Base-by-base conservation (phyloP, 1,139 yeast species). In the Hyphopichia burtonii region DNA sequence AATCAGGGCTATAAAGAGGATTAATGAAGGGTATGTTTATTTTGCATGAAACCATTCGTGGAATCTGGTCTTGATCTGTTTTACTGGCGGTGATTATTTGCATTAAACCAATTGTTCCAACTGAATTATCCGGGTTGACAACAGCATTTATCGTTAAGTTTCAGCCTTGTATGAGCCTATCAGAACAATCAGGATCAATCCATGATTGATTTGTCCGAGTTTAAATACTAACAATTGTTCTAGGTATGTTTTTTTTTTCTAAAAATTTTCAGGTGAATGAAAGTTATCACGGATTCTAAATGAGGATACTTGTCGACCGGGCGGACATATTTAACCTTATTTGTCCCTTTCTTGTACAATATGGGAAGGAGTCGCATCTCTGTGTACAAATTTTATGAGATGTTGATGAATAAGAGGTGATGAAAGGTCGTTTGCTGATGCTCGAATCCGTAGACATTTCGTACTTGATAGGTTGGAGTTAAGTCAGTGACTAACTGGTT, bases 141-240 rank as follows among this genome's bases (percentile, higher is more conserved):
- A 79, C 67, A 61, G 83, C 84, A 77, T 68, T 28, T 63, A 59
- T 82, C 86, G 86, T 82, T 82, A 82, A 82, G 88, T 82, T 82
- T 82, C 87, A 82, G 87, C 87, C 87, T 82, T 82, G 87, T 82
- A 82, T 82, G 88, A 82, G 87, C 83, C 62, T 43, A 37, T 38
- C 35, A 27, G 12, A n/a, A 31, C n/a, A 10, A 7, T 25, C 4
- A 38, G 17, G 14, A 41, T 28, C 31, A 28, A 23, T n/a, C 3
- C 22, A 19, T 27, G 17, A 17, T 19, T 18, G 31, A 25, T n/a
- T 7, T 27, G 22, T 25, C 28, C 30, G 27, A 28, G 31, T n/a
- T 32, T 3, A 34, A 35, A 23, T 20, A 55, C 64, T 61, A 59
- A 61, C 63, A 41, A 33, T 20, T 36, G 25, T 16, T 25, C 40